Evolutionary conservation across 2,329 filamentous ascomycete species (phyloP).

Genomic region (Calonectria montana): DNA sequence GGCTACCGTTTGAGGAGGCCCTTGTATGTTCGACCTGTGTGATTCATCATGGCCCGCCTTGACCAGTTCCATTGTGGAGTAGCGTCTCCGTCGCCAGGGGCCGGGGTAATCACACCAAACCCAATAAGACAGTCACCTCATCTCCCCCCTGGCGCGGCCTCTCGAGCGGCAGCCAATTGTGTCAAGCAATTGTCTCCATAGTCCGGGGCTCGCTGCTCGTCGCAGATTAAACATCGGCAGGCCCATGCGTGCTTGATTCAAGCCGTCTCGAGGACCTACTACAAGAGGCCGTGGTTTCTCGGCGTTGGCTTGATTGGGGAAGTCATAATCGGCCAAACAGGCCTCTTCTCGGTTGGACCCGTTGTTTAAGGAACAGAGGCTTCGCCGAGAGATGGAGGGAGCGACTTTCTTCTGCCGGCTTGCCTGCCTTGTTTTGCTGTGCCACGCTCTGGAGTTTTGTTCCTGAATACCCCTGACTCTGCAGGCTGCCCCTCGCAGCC

Average conservation of each 20-base stretch:
- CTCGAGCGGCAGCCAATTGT: slow-evolving; percentile 36
- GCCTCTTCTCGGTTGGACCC: background rate
- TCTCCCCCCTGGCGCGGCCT: slow-evolving; percentile 36
- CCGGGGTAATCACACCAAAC: slow-evolving; percentile 39
- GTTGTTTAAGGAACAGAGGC: slow-evolving; percentile 19
- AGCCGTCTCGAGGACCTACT: background rate
- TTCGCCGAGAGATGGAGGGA: background rate
- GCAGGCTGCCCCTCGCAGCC: background rate
- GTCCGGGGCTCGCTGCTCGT: slow-evolving; percentile 28
- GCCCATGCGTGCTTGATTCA: slow-evolving; percentile 19
- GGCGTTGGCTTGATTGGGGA: slow-evolving; percentile 33
- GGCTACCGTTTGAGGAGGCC: background rate
- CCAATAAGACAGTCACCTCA: slow-evolving; percentile 41
- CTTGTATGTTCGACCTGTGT: slow-evolving; percentile 6
- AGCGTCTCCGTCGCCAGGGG: slow-evolving; percentile 16
- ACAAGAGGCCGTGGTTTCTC: slow-evolving; percentile 28
- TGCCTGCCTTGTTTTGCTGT: slow-evolving; percentile 1
- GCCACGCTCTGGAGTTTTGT: slow-evolving; percentile 5
- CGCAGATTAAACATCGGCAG: slow-evolving; percentile 36
- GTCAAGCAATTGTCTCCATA: slow-evolving; percentile 27
- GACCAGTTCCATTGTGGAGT: slow-evolving; percentile 30
- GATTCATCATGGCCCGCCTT: slow-evolving; percentile 28
- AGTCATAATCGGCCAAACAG: slow-evolving; percentile 15
- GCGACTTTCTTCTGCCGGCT: background rate
- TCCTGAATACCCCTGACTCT: slow-evolving; percentile 14